A percentile compares a stretch with the other conserved stretches of the same genome.
phyloP scores from a whole-genome alignment of 176 grass and related monocot genomes.

The Aegilops sharonensis region DNA sequence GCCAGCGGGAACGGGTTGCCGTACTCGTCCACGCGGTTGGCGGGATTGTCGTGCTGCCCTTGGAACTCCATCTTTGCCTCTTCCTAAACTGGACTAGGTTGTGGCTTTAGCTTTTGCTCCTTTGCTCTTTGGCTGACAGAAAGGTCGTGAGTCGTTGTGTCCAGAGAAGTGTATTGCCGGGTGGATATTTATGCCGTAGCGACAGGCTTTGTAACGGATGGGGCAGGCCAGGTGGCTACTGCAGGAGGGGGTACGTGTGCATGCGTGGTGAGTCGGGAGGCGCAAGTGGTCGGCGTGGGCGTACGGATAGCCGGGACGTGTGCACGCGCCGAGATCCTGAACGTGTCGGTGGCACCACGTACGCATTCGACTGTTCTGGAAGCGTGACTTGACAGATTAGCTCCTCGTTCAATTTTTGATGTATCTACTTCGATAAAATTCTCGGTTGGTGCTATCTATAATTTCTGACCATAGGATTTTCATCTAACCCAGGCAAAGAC shows the following conservation, averaged over 20 bases:
- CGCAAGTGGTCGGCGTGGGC: not conserved
- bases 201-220: not conserved
- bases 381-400: not conserved
- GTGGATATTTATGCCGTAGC: not conserved
- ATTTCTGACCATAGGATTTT: no score
- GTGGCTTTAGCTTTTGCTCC: not conserved
- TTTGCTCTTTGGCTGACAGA: not conserved
- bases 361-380: not conserved
- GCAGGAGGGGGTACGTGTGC: not conserved
- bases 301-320: not conserved
- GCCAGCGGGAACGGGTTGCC: conserved; percentile 17
- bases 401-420: no score
- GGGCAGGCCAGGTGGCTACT: not conserved
- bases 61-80: conserved; percentile 15
- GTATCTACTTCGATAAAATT: no score
- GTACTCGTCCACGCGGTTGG: conserved; percentile 31
- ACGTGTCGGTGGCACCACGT: not conserved
- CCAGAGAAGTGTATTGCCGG: not conserved
- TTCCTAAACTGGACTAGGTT: not conserved
- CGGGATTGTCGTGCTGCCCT: conserved; percentile 15
- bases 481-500: no score
- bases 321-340: no score
- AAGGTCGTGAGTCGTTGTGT: not conserved
- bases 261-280: not conserved
- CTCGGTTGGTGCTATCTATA: no score